Percentiles rank a stretch among this genome's conserved stretches.
Conservation (phyloP, 371 early-diverging fungal genomes). For the Circinella minor region DNA sequence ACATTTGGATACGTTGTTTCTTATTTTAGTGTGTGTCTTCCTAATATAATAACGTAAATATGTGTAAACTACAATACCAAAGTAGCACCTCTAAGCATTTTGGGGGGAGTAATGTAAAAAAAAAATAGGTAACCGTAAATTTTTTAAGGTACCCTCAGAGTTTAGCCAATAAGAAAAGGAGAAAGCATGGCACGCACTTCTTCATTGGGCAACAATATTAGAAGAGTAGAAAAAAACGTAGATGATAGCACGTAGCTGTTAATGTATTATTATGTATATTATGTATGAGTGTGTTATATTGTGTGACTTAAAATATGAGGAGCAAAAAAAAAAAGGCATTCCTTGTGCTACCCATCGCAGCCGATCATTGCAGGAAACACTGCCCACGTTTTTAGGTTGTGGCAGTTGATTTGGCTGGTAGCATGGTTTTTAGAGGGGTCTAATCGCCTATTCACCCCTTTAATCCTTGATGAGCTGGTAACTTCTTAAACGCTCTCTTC, state of each 20-base stretch:
- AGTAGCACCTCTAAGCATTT: too few relatives aligned
- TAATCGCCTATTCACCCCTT: slow-evolving; percentile 10
- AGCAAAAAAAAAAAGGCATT: slow-evolving; percentile 8
- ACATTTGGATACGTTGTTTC: too few relatives aligned
- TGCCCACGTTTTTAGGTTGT: slow-evolving; percentile 26
- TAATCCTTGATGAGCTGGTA: background rate
- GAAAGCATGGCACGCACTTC: background rate
- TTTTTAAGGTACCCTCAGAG: background rate
- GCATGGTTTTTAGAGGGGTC: slow-evolving; percentile 12
- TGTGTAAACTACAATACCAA: too few relatives aligned
- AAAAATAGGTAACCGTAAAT: too few relatives aligned
- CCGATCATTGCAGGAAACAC: slow-evolving; percentile 29
- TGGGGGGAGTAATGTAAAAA: too few relatives aligned
- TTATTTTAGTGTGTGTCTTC: too few relatives aligned
- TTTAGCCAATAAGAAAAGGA: background rate
- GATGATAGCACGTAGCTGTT: background rate
- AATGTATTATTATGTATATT: too few relatives aligned
- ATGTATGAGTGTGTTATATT: background rate
- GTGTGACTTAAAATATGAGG: slow-evolving; percentile 7
- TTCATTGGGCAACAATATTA: slow-evolving; percentile 9
- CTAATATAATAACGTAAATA: too few relatives aligned
- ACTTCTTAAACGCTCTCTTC: slow-evolving; percentile 8
- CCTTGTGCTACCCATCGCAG: slow-evolving; percentile 11
- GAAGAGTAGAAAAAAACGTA: slow-evolving; percentile 5
- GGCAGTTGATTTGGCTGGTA: slow-evolving; percentile 24